Percentiles rank a stretch among this genome's conserved stretches.
Conservation (phyloP, 2,329 filamentous ascomycete species). For the Sarocladiaceae sp. region DNA sequence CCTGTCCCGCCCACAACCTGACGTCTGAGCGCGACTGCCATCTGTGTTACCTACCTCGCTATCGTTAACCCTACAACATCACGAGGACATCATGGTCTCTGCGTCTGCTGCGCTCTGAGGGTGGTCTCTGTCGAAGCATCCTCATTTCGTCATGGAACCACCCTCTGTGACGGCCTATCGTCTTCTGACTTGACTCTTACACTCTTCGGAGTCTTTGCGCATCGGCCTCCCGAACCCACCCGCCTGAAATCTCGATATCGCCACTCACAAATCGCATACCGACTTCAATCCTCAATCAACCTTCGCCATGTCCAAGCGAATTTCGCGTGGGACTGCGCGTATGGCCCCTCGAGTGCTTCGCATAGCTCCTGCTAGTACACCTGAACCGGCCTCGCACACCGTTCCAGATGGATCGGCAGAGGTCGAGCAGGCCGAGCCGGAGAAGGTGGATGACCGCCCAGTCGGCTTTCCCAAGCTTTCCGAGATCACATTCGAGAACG, state of each 20-base stretch:
- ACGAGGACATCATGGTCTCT: conserved; percentile 17
- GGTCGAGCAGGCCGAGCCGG: background rate
- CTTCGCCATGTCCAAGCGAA: background rate
- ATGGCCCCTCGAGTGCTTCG: background rate
- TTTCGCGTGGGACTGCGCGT: background rate
- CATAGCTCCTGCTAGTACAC: background rate
- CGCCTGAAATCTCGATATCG: conserved; percentile 9
- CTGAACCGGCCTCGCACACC: background rate
- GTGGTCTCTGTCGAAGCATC: conserved; percentile 34
- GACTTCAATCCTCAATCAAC: background rate
- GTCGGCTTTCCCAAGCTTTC: conserved; percentile 27
- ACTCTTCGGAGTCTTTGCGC: background rate
- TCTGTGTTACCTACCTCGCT: background rate
- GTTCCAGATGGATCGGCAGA: background rate
- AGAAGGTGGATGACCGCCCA: background rate
- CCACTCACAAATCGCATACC: background rate
- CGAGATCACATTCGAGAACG: conserved; percentile 29
- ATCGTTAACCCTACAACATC: background rate
- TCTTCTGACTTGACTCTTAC: background rate
- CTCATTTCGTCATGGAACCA: conserved; percentile 49
- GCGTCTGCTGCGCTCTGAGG: conserved; percentile 45
- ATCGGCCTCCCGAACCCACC: background rate
- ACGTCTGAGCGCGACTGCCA: background rate
- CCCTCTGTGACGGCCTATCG: conserved; percentile 36
- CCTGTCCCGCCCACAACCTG: background rate